Percentiles rank a stretch among this genome's conserved stretches.
phyloP scores from a whole-genome alignment of 1,284 basidiomycete species.

The Cryptococcus neoformans region DNA sequence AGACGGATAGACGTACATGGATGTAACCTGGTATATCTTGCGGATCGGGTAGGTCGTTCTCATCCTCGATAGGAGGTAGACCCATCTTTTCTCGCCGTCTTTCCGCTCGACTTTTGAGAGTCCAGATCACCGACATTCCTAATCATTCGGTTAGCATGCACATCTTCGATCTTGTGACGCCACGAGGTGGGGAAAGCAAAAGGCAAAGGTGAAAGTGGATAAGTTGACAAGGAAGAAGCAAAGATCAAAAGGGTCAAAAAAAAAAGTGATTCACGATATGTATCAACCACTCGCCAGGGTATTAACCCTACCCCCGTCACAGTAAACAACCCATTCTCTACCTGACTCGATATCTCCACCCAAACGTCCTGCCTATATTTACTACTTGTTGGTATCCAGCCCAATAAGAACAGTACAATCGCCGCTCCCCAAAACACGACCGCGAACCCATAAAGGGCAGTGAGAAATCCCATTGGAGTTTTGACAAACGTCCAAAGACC shows the following conservation, averaged over 20 bases:
- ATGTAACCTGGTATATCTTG: conserved; percentile 68
- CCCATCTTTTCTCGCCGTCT: conserved; percentile 59
- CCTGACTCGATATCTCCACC: conserved; percentile 65
- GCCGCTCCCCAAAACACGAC: conserved; percentile 81
- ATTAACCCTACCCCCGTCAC: conserved; percentile 53
- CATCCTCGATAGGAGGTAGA: conserved; percentile 65
- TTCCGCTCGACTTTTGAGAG: conserved; percentile 61
- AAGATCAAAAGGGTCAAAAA: not conserved
- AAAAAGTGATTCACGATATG: conserved; percentile 60
- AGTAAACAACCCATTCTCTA: conserved; percentile 78
- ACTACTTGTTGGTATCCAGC: conserved; percentile 42
- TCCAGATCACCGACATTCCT: conserved; percentile 73
- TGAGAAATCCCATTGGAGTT: conserved; percentile 65
- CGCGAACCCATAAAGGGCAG: conserved; percentile 74
- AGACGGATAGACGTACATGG: conserved; percentile 31
- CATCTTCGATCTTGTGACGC: not conserved
- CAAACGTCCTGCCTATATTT: conserved; percentile 42
- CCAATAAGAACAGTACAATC: conserved; percentile 67
- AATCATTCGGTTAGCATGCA: not conserved
- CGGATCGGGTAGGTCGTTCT: conserved; percentile 74
- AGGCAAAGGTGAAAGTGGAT: too few relatives aligned
- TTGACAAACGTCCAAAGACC: conserved; percentile 82
- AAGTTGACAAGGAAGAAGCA: not conserved
- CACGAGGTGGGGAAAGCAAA: not conserved
- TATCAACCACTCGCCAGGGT: conserved; percentile 62